These are phyloP conservation scores for Mycena leptocephala DNA, from an alignment of 768 basidiomycete genomes.

Conservation along the genomic window DNA sequence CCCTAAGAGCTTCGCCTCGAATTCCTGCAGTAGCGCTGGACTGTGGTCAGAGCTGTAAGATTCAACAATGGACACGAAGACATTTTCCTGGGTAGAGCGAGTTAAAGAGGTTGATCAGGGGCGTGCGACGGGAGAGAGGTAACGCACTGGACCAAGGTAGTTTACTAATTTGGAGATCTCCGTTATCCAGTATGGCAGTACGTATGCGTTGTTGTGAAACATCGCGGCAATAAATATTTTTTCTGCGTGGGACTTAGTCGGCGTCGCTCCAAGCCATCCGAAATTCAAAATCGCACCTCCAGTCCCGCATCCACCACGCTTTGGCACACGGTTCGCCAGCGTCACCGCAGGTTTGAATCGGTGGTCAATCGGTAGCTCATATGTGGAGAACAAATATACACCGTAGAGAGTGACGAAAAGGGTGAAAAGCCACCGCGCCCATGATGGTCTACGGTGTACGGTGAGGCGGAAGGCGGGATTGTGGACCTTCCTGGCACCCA, in stretches of 20 bases:
- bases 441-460: no score
- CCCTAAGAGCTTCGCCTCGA: conserved; percentile 41
- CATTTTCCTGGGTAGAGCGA: conserved; percentile 46
- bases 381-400: not conserved
- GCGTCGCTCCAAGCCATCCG: no score
- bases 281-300: not conserved
- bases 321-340: not conserved
- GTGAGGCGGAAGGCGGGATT: not conserved
- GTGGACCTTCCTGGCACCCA: not conserved
- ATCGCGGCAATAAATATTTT: conserved; percentile 58
- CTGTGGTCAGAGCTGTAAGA: conserved; percentile 53
- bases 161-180: conserved; percentile 52
- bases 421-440: no score
- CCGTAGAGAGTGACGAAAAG: not conserved
- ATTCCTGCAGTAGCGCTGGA: conserved; percentile 46
- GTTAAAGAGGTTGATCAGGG: not conserved
- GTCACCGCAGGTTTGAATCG: not conserved
- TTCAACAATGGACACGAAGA: conserved; percentile 42
- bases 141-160: not conserved
- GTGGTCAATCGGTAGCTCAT: conserved; percentile 6
- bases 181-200: conserved; percentile 58
- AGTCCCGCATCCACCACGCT: not conserved
- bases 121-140: not conserved
- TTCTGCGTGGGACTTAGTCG: conserved; percentile 30
- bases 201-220: conserved; percentile 55